Percentiles rank a stretch among this genome's conserved stretches.
These are phyloP conservation scores for Hypocrella siamensis DNA, from an alignment of 2,329 filamentous ascomycete genomes.

Conservation along the genomic window DNA sequence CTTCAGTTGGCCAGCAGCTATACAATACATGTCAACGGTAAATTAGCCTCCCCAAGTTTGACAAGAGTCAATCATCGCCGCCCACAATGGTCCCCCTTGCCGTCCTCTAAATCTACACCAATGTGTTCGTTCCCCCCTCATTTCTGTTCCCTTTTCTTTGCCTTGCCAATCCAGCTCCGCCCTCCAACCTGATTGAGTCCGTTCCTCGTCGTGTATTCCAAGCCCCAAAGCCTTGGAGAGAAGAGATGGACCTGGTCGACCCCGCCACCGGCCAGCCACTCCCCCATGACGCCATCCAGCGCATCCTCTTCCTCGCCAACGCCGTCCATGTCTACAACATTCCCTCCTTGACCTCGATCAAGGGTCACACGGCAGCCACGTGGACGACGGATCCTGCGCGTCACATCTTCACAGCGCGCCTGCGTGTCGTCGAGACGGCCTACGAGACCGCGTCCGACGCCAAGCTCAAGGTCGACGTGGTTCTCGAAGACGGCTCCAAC, in stretches of 20 bases:
- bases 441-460: slow-evolving; percentile 22
- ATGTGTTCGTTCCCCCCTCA: too few species aligned
- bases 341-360: slow-evolving; percentile 61
- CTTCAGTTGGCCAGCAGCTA: too few species aligned
- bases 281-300: slow-evolving; percentile 65
- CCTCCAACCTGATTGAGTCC: too few species aligned
- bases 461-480: slow-evolving; percentile 54
- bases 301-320: slow-evolving; percentile 62
- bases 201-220: too few species aligned
- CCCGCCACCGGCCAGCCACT: slow-evolving; percentile 54
- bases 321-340: slow-evolving; percentile 78
- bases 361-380: slow-evolving; percentile 60
- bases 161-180: too few species aligned
- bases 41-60: too few species aligned
- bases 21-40: too few species aligned
- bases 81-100: too few species aligned
- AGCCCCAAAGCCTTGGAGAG: too few species aligned
- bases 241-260: slow-evolving; percentile 50
- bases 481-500: slow-evolving; percentile 59
- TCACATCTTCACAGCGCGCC: slow-evolving; percentile 72
- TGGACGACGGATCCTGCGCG: slow-evolving; percentile 61
- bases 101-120: too few species aligned
- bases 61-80: too few species aligned
- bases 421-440: slow-evolving; percentile 66
- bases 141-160: too few species aligned